Evolutionary conservation across 2,329 filamentous ascomycete genomes (phyloP).

Genomic region (Sarocladium strictum): DNA sequence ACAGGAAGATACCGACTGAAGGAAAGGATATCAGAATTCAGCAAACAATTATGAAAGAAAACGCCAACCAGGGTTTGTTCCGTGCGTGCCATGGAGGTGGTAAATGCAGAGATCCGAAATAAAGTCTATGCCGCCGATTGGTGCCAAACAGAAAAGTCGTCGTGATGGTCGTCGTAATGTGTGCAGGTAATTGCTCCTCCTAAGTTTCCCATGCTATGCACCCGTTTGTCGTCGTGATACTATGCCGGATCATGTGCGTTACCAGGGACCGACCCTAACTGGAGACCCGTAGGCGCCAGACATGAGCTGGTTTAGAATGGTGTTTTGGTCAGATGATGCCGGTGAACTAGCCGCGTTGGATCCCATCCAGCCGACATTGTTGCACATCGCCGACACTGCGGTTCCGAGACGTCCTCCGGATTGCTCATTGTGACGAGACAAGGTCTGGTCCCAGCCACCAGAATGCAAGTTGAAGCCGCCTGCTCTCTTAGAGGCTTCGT

Average conservation of each 20-base stretch:
- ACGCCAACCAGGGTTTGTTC: constrained; percentile 25
- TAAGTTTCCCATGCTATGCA: constrained; percentile 11
- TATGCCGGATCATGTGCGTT: constrained; percentile 16
- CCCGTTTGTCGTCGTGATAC: constrained; percentile 6
- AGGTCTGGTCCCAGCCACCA: constrained; percentile 84
- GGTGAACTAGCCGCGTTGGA: constrained; percentile 19
- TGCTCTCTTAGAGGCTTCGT: constrained; percentile 83
- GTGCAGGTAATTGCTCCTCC: constrained; percentile 7
- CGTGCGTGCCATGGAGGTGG: constrained; percentile 17
- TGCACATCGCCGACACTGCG: constrained; percentile 71
- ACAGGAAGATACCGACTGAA: constrained; percentile 11
- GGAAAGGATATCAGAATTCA: constrained; percentile 25
- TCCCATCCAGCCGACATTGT: constrained; percentile 74
- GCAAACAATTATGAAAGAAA: constrained; percentile 18
- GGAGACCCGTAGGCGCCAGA: constrained; percentile 54
- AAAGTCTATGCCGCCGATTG: constrained; percentile 29
- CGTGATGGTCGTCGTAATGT: constrained; percentile 17
- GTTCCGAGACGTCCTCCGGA: constrained; percentile 75
- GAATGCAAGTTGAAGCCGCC: constrained; percentile 86
- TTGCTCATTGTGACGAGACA: constrained; percentile 81
- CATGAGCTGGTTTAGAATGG: constrained; percentile 57
- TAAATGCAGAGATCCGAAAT: constrained; percentile 21
- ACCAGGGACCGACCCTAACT: constrained; percentile 59
- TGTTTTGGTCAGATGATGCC: constrained; percentile 40
- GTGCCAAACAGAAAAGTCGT: constrained; percentile 23